Conservation (phyloP, 371 early-diverging fungal species). For the Conidiobolus incongruus region DNA sequence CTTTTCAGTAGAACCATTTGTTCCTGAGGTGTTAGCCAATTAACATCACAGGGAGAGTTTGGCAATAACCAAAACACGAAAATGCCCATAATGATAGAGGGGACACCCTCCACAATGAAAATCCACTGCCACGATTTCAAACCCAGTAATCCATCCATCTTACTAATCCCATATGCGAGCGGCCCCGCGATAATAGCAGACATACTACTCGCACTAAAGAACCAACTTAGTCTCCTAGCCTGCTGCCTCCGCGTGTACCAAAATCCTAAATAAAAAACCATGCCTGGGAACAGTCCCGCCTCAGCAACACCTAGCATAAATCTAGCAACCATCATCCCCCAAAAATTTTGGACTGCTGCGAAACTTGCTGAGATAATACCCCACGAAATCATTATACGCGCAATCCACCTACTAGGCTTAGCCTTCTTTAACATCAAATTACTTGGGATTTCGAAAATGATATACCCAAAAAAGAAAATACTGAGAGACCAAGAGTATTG, state of each 20-base stretch:
- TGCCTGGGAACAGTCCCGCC: constrained; percentile 44
- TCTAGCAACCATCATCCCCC: constrained; percentile 24
- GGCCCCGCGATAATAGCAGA: constrained; percentile 47
- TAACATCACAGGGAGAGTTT: not conserved
- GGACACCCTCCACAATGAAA: constrained; percentile 20
- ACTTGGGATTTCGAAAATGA: not conserved
- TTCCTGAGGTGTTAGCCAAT: not conserved
- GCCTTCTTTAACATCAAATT: not conserved
- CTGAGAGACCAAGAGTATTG: not conserved
- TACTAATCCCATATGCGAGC: constrained; percentile 20
- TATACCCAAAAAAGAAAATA: not conserved
- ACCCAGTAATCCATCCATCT: constrained; percentile 22
- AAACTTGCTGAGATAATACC: not conserved
- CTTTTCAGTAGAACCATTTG: not conserved
- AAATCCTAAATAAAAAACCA: constrained; percentile 37
- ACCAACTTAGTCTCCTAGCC: constrained; percentile 38
- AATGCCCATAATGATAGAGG: constrained; percentile 15
- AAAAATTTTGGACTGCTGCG: constrained; percentile 11
- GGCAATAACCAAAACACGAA: constrained; percentile 11
- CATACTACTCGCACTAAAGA: constrained; percentile 28
- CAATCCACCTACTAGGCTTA: not conserved
- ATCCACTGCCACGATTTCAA: constrained; percentile 31
- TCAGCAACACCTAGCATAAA: constrained; percentile 50
- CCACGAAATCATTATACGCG: not conserved
- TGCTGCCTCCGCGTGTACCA: constrained; percentile 59